Evolutionary conservation across 371 early-diverging fungal genomes (phyloP).

Genomic region (Rhizomucor pusillus): DNA sequence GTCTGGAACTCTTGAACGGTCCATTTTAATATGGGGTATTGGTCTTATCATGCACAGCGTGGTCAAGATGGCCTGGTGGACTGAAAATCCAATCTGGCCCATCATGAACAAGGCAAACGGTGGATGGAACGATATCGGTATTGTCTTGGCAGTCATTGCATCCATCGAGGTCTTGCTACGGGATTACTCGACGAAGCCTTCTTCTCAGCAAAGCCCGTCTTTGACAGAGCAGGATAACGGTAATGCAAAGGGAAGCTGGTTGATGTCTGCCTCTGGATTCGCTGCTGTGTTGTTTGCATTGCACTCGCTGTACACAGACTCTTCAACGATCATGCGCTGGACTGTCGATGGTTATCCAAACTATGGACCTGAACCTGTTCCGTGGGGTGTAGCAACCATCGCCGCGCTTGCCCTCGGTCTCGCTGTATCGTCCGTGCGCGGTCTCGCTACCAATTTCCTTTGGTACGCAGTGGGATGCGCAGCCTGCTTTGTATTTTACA

Average conservation of each 20-base stretch:
- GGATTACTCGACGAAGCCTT: slow-evolving; percentile 12
- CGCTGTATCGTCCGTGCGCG: slow-evolving; percentile 55
- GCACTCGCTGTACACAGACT: slow-evolving; percentile 76
- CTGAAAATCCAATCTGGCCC: slow-evolving; percentile 82
- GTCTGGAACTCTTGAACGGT: slow-evolving; percentile 58
- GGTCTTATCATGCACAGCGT: slow-evolving; percentile 69
- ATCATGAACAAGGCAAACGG: slow-evolving; percentile 74
- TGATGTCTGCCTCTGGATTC: slow-evolving; percentile 58
- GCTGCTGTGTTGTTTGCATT: slow-evolving; percentile 68
- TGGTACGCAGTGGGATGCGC: slow-evolving; percentile 62
- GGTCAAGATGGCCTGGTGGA: slow-evolving; percentile 73
- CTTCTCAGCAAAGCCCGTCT: background rate
- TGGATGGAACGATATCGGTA: slow-evolving; percentile 65
- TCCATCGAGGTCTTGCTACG: slow-evolving; percentile 53
- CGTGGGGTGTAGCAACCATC: slow-evolving; percentile 71
- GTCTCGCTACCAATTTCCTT: slow-evolving; percentile 49
- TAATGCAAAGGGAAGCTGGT: slow-evolving; percentile 29
- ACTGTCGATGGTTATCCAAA: slow-evolving; percentile 74
- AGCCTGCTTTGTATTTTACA: slow-evolving; percentile 56
- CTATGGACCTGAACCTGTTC: slow-evolving; percentile 74
- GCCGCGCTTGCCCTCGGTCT: slow-evolving; percentile 57
- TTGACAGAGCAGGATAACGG: slow-evolving; percentile 6
- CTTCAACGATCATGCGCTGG: slow-evolving; percentile 75
- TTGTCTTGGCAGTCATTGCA: slow-evolving; percentile 61
- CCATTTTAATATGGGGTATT: slow-evolving; percentile 61